phyloP scores from a whole-genome alignment of 257 asterid genomes.

The Fraxinus cuspidata region DNA sequence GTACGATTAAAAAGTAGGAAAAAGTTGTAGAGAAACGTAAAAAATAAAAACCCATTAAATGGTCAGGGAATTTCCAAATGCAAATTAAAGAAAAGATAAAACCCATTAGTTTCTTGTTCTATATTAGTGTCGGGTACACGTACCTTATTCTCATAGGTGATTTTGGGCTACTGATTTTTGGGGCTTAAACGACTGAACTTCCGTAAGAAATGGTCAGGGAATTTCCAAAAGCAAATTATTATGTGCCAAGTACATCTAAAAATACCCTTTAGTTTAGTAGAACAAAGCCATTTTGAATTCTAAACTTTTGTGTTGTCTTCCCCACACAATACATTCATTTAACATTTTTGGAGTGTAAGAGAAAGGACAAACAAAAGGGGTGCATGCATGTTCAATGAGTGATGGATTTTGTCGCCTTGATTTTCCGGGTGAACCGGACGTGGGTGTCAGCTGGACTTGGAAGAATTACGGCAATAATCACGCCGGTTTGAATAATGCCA shows the following conservation, averaged over 20 bases:
- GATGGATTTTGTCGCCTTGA: background rate
- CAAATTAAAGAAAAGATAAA: too few relatives aligned
- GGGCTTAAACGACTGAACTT: background rate
- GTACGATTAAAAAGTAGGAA: too few relatives aligned
- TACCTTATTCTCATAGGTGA: background rate
- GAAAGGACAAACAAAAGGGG: constrained; percentile 10
- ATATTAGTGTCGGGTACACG: too few relatives aligned
- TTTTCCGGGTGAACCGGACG: background rate
- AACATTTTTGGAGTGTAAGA: constrained; percentile 13
- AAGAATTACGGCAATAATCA: constrained; percentile 10
- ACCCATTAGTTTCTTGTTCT: too few relatives aligned
- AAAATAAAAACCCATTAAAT: too few relatives aligned
- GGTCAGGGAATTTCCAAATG: too few relatives aligned
- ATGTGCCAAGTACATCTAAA: background rate
- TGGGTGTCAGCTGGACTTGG: background rate
- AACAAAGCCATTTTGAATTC: background rate
- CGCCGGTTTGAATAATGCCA: constrained; percentile 12
- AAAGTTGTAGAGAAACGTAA: too few relatives aligned
- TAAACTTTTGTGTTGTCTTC: constrained; percentile 23
- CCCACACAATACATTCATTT: background rate
- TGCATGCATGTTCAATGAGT: constrained; percentile 12
- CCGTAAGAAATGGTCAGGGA: background rate
- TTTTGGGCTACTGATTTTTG: background rate
- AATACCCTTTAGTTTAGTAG: constrained; percentile 2
- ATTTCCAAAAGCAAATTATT: constrained; percentile 3